Evolutionary conservation across 2,329 filamentous ascomycete genomes (phyloP).

Genomic region (Pseudocercospora fuligena): DNA sequence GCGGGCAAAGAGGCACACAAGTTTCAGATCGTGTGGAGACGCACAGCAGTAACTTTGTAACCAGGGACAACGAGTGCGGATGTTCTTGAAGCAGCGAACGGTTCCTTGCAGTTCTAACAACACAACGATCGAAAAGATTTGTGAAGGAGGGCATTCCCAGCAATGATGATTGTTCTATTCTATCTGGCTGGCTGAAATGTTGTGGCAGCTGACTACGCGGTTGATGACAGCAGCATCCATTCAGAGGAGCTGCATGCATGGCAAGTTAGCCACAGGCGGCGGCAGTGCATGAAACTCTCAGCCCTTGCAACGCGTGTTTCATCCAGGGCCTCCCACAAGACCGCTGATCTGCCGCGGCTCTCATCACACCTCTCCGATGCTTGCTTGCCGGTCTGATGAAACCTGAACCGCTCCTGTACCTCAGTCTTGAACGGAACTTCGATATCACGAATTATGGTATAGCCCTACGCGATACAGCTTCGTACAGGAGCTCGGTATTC

Average conservation of each 20-base stretch:
- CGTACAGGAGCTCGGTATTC: background rate
- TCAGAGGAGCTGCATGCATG: background rate
- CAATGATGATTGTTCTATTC: background rate
- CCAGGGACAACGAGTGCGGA: constrained; percentile 9
- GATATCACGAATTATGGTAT: background rate
- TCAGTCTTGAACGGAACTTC: background rate
- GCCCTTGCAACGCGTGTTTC: constrained; percentile 7
- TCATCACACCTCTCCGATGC: background rate
- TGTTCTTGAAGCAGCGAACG: constrained; percentile 1
- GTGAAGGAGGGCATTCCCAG: background rate
- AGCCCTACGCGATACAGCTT: background rate
- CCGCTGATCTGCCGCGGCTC: background rate
- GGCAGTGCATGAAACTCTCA: constrained; percentile 11
- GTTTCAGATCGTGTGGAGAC: constrained; percentile 13
- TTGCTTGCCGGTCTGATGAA: background rate
- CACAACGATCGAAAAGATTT: background rate
- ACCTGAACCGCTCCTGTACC: background rate
- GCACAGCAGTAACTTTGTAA: background rate
- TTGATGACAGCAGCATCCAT: constrained; percentile 9
- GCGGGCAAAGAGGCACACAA: constrained; percentile 14
- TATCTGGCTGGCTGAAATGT: background rate
- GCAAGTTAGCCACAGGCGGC: constrained; percentile 1
- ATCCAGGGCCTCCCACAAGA: background rate
- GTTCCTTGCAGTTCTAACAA: background rate
- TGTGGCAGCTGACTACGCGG: background rate